Evolutionary conservation across 2,329 filamentous ascomycete genomes (phyloP).

Genomic region (Tolypocladium sp.): DNA sequence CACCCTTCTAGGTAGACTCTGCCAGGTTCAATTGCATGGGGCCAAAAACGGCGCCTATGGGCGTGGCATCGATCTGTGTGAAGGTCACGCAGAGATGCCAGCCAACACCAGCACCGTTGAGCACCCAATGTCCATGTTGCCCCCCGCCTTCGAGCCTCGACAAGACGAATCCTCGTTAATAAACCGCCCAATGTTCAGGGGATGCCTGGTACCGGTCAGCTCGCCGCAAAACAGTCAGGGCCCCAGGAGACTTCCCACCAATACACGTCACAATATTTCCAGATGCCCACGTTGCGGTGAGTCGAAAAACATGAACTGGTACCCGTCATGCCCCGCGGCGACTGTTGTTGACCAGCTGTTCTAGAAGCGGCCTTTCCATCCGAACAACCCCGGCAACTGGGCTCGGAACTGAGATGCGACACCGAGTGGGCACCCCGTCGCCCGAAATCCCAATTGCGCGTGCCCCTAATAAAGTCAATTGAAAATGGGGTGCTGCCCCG

Average conservation of each 20-base stretch:
- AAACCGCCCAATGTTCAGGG: background rate
- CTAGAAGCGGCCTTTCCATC: background rate
- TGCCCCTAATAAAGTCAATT: background rate
- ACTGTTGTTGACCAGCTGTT: background rate
- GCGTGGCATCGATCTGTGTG: background rate
- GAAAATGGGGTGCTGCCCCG: background rate
- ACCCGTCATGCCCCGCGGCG: background rate
- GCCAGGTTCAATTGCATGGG: background rate
- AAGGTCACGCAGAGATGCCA: background rate
- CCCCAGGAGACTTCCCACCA: background rate
- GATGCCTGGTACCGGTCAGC: background rate
- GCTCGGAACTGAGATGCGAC: background rate
- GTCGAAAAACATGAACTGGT: background rate
- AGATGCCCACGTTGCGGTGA: background rate
- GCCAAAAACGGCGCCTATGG: background rate
- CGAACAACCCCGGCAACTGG: background rate
- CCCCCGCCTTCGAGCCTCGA: background rate
- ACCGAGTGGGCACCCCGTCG: background rate
- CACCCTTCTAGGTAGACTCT: too few species aligned
- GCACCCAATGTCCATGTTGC: background rate
- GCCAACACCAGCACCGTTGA: background rate
- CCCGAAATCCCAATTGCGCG: too few species aligned
- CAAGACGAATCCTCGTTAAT: background rate
- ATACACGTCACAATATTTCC: background rate
- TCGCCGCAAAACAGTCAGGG: background rate